Base-by-base conservation (phyloP, 345 rosid species). In the Pelargonium nanum region DNA sequence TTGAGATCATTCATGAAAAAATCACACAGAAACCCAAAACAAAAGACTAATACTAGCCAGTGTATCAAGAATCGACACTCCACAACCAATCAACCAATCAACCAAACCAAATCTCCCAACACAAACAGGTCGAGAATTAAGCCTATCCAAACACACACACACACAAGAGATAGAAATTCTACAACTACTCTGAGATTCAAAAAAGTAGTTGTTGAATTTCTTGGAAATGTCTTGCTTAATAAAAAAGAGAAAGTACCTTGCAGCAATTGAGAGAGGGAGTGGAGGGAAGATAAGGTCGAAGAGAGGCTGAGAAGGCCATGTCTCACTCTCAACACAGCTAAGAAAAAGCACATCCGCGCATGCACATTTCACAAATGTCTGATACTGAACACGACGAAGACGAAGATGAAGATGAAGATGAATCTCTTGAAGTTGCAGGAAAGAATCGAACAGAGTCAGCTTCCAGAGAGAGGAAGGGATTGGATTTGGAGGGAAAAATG, bases 231-330 rank as follows among this genome's bases (percentile, higher is more conserved):
- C n/a, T n/a, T n/a, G n/a, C n/a, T n/a, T n/a, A n/a, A n/a, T n/a
- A n/a, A n/a, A 12, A 23, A 19, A 22, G 53, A 19, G 48, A 25
- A 34, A 40, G n/a, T 26, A 79, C 87, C 78, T 74, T 25, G 67
- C 51, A 66, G 77, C 54, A 64, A 61, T 48, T 61, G 70, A 63
- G 75, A 61, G 70, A 64, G 20, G 64, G 67, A 17, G 63, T 21
- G 10, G 80, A 45, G 17, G 79, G 63, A 55, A 79, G 72, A 60
- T 24, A 68, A 24, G 72, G 69, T 69, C 75, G 80, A 64, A 83
- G 19, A 66, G 78, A 67, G 51, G 76, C 78, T 30, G 85, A 73
- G 60, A 76, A 79, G 55, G 82, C 85, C 97, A 86, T 86, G 70
- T 8, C 59, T 60, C 40, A 53, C 32, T 22, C 17, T 40, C 21